A percentile compares a stretch with the other conserved stretches of the same genome.
phyloP scores from a whole-genome alignment of 768 basidiomycete species.

The Tulasnella sp. region DNA sequence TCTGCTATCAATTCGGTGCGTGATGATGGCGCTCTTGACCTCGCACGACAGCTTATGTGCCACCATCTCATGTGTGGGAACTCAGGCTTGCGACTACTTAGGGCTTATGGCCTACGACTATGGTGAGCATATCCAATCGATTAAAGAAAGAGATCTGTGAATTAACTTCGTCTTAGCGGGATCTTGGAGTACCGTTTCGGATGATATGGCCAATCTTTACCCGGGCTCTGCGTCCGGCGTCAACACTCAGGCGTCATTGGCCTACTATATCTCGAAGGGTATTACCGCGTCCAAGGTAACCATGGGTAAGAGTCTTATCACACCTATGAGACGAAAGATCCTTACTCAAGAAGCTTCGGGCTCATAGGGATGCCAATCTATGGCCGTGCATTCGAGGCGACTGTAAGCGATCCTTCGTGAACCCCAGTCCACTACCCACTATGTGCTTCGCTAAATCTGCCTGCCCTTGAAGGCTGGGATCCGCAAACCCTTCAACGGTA shows the following conservation, averaged over 20 bases:
- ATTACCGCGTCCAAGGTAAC: background rate
- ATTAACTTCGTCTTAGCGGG: background rate
- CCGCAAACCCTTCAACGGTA: background rate
- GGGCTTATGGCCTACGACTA: background rate
- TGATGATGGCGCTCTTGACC: background rate
- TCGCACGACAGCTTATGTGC: background rate
- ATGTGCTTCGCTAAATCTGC: no score
- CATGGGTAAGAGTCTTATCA: background rate
- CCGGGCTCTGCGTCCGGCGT: background rate
- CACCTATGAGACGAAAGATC: no score
- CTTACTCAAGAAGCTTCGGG: no score
- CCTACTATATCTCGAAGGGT: background rate
- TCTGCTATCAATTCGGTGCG: background rate
- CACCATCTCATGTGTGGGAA: no score
- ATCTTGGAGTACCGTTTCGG: background rate
- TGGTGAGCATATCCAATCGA: no score
- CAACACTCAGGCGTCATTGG: background rate
- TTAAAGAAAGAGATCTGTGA: no score
- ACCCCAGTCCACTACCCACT: no score
- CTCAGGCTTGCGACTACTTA: background rate
- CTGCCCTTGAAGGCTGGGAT: background rate
- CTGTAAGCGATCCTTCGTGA: no score
- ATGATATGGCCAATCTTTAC: background rate
- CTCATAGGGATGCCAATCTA: no score
- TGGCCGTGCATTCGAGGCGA: no score